Conservation (phyloP, 129 eudicot species). For the Tagetes patula region DNA sequence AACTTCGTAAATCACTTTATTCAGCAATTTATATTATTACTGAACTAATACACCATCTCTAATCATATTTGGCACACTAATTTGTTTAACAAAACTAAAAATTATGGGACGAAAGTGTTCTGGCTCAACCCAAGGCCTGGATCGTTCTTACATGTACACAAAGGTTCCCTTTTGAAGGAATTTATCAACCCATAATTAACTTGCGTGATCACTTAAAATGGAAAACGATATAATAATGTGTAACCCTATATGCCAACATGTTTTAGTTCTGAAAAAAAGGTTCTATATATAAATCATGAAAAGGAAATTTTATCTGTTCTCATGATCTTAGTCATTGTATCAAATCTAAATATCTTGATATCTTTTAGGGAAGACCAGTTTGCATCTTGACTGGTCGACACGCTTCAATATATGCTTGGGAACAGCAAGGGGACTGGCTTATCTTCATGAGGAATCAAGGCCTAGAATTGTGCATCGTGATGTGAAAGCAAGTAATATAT, state of each 20-base stretch:
- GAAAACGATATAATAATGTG: background rate
- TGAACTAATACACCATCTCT: background rate
- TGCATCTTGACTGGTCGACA: constrained; percentile 51
- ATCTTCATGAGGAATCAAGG: constrained; percentile 64
- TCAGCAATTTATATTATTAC: background rate
- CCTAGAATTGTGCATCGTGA: constrained; percentile 59
- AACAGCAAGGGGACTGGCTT: constrained; percentile 59
- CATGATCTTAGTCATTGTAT: background rate
- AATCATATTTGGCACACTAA: background rate
- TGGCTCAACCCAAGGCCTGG: background rate
- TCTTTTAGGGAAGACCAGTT: constrained; percentile 35
- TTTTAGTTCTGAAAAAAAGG: background rate
- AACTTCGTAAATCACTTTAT: background rate
- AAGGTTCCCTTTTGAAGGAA: background rate
- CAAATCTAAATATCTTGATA: constrained; percentile 3
- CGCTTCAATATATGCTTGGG: constrained; percentile 65
- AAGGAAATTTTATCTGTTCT: background rate
- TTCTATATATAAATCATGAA: background rate
- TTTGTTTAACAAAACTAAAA: background rate
- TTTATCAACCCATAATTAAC: background rate
- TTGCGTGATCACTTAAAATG: background rate
- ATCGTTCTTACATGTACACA: background rate
- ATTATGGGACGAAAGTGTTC: background rate
- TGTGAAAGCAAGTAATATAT: constrained; percentile 58
- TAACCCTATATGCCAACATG: constrained; percentile 1